Evolutionary conservation across 768 basidiomycete species (phyloP).

Genomic region (Auriscalpium vulgare): DNA sequence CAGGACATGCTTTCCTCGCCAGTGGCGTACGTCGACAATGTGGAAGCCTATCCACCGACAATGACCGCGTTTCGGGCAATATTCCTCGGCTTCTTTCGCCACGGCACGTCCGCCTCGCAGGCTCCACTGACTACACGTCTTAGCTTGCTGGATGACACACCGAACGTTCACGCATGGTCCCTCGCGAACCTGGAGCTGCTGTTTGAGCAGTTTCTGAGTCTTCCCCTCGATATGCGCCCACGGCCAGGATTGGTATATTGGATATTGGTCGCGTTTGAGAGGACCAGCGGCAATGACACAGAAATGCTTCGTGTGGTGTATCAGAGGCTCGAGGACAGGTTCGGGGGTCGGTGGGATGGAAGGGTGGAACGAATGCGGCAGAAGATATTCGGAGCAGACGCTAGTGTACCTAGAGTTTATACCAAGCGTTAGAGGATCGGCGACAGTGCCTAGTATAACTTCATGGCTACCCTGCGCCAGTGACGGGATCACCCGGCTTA

Average conservation of each 20-base stretch:
- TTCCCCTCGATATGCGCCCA: slow-evolving; percentile 38
- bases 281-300: slow-evolving; percentile 45
- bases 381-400: slow-evolving; percentile 25
- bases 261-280: slow-evolving; percentile 59
- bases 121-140: not conserved
- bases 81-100: slow-evolving; percentile 67
- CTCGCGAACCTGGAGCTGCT: slow-evolving; percentile 46
- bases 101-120: slow-evolving; percentile 30
- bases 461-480: too few relatives aligned
- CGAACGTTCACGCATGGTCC: slow-evolving; percentile 37
- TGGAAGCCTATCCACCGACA: slow-evolving; percentile 33
- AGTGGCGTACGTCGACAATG: slow-evolving; percentile 6
- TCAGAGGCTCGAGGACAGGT: slow-evolving; percentile 47
- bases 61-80: slow-evolving; percentile 57
- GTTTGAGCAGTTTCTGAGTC: slow-evolving; percentile 54
- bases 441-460: too few relatives aligned
- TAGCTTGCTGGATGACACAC: not conserved
- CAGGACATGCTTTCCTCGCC: slow-evolving; percentile 55
- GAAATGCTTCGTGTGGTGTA: slow-evolving; percentile 48
- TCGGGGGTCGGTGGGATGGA: slow-evolving; percentile 37
- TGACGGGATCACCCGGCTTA: too few relatives aligned
- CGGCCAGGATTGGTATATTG: slow-evolving; percentile 49
- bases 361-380: slow-evolving; percentile 36
- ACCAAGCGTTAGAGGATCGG: too few relatives aligned
- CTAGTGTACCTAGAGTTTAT: too few relatives aligned